Evolutionary conservation across 371 early-diverging fungal genomes (phyloP).

Genomic region (Mucor indicus): DNA sequence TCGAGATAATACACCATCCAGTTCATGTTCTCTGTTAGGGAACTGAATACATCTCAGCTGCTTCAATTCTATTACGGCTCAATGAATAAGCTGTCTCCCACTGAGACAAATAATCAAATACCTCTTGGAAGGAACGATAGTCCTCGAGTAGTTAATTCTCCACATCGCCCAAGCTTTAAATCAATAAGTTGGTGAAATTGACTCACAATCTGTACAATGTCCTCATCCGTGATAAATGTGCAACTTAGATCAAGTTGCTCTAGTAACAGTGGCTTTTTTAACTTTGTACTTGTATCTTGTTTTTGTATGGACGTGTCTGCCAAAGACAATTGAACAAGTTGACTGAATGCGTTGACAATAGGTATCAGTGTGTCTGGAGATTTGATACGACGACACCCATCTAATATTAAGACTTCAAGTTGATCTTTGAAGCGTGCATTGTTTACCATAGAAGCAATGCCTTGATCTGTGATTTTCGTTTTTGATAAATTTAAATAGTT

Average conservation of each 20-base stretch:
- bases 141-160: conserved; percentile 19
- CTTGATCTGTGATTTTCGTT: conserved; percentile 35
- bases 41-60: conserved; percentile 29
- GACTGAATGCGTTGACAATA: conserved; percentile 19
- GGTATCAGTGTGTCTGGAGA: conserved; percentile 9
- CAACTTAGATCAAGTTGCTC: conserved; percentile 26
- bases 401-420: conserved; percentile 20
- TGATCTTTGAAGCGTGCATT: conserved; percentile 16
- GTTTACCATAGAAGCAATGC: conserved; percentile 16
- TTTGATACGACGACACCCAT: conserved; percentile 27
- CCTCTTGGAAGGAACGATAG: conserved; percentile 30
- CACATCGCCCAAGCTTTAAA: conserved; percentile 29
- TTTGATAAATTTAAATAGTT: conserved; percentile 31
- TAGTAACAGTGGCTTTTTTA: conserved; percentile 4
- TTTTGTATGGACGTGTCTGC: conserved; percentile 15
- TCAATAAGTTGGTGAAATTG: conserved; percentile 21
- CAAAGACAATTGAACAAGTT: conserved; percentile 25
- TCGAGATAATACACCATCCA: conserved; percentile 28
- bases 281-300: conserved; percentile 5
- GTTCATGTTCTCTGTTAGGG: conserved; percentile 36
- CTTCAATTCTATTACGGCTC: conserved; percentile 16
- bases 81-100: too few species aligned
- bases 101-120: too few species aligned
- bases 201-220: conserved; percentile 22
- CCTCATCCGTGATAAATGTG: conserved; percentile 25